Evolutionary conservation across 306 rosid species (phyloP), one percentile per base, ranked within the genome.

Genomic region (Corylus americana): DNA sequence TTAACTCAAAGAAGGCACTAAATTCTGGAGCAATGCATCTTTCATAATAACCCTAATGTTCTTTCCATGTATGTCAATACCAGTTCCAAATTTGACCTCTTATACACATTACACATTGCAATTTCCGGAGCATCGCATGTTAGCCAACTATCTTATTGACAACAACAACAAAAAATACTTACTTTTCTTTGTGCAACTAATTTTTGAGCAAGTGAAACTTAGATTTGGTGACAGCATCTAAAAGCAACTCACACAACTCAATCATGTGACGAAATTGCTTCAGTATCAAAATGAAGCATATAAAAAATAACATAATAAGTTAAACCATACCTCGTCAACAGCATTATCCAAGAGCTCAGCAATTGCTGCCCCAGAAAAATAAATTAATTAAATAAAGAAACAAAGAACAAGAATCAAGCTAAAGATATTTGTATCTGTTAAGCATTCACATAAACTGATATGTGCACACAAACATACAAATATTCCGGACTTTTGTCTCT

Each of bases 261-360:
- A 78, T 31, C 22, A 35, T 62, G 77, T 37, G 51, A 39, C 57
- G 68, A 71, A 59, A 67, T 68, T 71, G 31, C 53, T 44, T 20
- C 50, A 78, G 39, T 75, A 16, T 7, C 47, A 37, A 42, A 79
- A 67, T 63, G 42, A 88, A 42, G 45, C 8, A 74, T 54, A 77
- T 73, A 66, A 79, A 76, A 57, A 7, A 72, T 42, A 74, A 48
- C 20, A 71, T 44, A 78, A 49, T 27, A 37, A 64, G 71, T 61
- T 42, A 37, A 68, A 80, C 0, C 80, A 72, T 82, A 94, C 98
- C 98, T 94, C 97, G 71, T 94, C 98, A 71, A 94, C 95, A 58
- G 95, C 97, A 86, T 92, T 92, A 78, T 94, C 98, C 91, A 94
- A 80, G 17, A 94, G 95, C 90, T 94, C 98, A 77, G 97, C 97